Percentiles rank a stretch among this genome's conserved stretches.
Evolutionary conservation across 2,329 filamentous ascomycete genomes (phyloP).

Genomic region (Trichoderma brevicompactum): DNA sequence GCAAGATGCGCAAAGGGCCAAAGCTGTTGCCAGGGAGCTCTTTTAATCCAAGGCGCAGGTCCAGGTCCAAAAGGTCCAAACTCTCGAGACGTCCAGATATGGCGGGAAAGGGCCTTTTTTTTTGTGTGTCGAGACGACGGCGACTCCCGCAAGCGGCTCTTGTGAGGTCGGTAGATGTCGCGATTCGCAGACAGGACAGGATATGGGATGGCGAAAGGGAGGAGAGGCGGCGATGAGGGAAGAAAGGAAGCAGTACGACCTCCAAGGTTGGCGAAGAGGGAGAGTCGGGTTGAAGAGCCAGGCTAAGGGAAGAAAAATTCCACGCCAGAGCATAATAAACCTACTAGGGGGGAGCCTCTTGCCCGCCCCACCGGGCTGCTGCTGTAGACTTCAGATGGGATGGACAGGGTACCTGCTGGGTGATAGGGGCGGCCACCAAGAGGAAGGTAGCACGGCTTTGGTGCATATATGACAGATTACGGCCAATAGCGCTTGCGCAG

Average conservation of each 20-base stretch:
- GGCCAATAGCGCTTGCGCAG: constrained; percentile 1
- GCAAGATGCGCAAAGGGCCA: constrained; percentile 20
- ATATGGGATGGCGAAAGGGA: background rate
- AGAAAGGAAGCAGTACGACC: constrained; percentile 26
- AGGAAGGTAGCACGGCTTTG: constrained; percentile 19
- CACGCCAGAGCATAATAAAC: constrained; percentile 28
- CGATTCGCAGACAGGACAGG: constrained; percentile 13
- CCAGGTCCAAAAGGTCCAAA: constrained; percentile 26
- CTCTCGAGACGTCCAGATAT: constrained; percentile 21
- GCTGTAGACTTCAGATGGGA: background rate
- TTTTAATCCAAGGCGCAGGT: constrained; percentile 1
- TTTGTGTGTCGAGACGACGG: background rate
- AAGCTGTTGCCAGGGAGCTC: constrained; percentile 10
- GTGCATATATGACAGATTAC: constrained; percentile 28
- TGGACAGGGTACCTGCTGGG: constrained; percentile 15
- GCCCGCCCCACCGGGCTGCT: constrained; percentile 6
- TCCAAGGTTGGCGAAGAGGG: constrained; percentile 26
- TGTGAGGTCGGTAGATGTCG: constrained; percentile 8
- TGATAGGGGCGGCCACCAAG: constrained; percentile 24
- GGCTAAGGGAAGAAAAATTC: constrained; percentile 29
- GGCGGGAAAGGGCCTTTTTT: constrained; percentile 6
- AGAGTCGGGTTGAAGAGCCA: constrained; percentile 27
- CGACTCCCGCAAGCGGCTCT: constrained; percentile 27
- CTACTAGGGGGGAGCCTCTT: constrained; percentile 27
- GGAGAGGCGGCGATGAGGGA: constrained; percentile 30